These are phyloP conservation scores for Conticribra guillardii DNA, from an alignment of 108 stramenopile species.

Conservation along the genomic window DNA sequence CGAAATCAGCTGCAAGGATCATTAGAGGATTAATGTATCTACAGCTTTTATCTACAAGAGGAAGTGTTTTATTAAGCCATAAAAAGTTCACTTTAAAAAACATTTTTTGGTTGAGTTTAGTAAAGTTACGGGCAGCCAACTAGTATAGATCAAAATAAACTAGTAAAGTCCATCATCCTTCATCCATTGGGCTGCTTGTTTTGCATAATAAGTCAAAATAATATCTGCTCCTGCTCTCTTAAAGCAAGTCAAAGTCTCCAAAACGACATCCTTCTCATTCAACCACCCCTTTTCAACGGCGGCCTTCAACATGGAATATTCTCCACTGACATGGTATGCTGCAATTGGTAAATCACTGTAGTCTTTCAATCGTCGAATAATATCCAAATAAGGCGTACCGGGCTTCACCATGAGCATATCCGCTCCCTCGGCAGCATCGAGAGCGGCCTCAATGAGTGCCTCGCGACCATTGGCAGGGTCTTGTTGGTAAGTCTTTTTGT, in stretches of 20 bases:
- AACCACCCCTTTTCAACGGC: slow-evolving; percentile 97
- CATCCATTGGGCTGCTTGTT: slow-evolving; percentile 96
- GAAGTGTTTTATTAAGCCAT: no score
- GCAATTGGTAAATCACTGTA: slow-evolving; percentile 91
- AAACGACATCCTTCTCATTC: slow-evolving; percentile 92
- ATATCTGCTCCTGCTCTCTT: slow-evolving; percentile 98
- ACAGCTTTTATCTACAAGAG: no score
- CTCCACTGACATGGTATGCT: slow-evolving; percentile 99
- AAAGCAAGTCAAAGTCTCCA: slow-evolving; percentile 97
- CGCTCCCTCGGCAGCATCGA: slow-evolving; percentile 97
- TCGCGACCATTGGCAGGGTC: slow-evolving; percentile 98
- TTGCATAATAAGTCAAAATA: slow-evolving; percentile 98
- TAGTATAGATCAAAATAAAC: no score
- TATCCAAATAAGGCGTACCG: slow-evolving; percentile 98
- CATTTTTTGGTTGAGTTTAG: no score
- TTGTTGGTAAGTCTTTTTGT: slow-evolving; percentile 99
- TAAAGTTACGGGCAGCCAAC: no score
- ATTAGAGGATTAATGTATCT: no score
- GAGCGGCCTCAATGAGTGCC: slow-evolving; percentile 92
- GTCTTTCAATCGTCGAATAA: slow-evolving; percentile 94
- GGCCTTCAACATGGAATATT: slow-evolving; percentile 99
- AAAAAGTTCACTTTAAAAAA: no score
- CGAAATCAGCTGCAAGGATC: no score
- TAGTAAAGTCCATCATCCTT: slow-evolving; percentile 85
- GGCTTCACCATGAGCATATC: slow-evolving; percentile 99